These are phyloP conservation scores for Coniosporium apollinis DNA, from an alignment of 495 filamentous ascomycete genomes.

Conservation along the genomic window DNA sequence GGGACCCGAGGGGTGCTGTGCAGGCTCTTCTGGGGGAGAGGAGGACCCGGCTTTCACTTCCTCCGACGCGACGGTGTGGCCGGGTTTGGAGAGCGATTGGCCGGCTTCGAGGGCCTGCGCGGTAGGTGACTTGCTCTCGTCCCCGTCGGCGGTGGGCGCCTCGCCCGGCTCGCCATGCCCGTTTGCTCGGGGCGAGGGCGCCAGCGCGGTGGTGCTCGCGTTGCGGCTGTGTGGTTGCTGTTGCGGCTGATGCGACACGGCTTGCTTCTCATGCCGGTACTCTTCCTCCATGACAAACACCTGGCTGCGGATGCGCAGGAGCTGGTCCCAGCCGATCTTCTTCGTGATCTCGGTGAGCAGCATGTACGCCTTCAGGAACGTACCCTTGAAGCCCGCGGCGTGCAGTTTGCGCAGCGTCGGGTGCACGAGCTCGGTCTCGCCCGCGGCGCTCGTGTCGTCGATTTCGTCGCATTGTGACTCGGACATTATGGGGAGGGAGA, in stretches of 20 bases:
- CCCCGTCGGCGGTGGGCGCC: too few relatives aligned
- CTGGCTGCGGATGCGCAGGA: constrained; percentile 80
- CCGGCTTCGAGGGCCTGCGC: constrained; percentile 19
- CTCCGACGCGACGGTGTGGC: constrained; percentile 65
- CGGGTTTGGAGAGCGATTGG: constrained; percentile 57
- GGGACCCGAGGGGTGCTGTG: constrained; percentile 16
- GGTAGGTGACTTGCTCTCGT: too few relatives aligned
- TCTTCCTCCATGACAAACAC: constrained; percentile 99
- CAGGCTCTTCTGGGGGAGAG: too few relatives aligned
- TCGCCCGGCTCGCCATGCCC: constrained; percentile 33
- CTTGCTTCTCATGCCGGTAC: constrained; percentile 79
- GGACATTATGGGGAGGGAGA: constrained; percentile 68
- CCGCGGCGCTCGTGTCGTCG: constrained; percentile 64
- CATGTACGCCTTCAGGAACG: constrained; percentile 86
- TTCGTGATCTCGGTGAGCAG: constrained; percentile 86
- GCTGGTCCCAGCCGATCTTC: constrained; percentile 94
- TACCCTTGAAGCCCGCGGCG: constrained; percentile 77
- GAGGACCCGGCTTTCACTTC: constrained; percentile 60
- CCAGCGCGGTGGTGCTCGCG: constrained; percentile 60
- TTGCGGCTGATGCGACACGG: constrained; percentile 27
- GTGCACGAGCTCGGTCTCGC: constrained; percentile 66
- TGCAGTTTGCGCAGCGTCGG: constrained; percentile 73
- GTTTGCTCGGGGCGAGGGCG: constrained; percentile 44
- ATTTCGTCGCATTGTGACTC: constrained; percentile 94
- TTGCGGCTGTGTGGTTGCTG: constrained; percentile 36